A percentile compares a stretch with the other conserved stretches of the same genome.
Evolutionary conservation across 2,329 filamentous ascomycete species (phyloP).

Genomic region (Aspergillus ruber): DNA sequence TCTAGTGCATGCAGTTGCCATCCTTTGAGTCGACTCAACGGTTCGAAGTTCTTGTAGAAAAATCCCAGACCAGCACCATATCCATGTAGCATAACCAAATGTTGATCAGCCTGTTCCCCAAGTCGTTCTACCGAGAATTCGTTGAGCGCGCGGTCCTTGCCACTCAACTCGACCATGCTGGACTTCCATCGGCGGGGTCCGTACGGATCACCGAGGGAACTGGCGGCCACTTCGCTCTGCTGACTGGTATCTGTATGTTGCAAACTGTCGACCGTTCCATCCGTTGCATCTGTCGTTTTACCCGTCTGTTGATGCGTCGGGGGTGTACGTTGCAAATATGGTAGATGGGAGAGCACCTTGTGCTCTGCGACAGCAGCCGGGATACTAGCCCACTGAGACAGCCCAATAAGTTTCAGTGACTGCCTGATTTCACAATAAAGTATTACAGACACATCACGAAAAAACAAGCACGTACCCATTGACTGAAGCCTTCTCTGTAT

Average conservation of each 20-base stretch:
- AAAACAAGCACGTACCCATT: conserved; percentile 63
- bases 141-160: conserved; percentile 81
- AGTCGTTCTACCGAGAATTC: conserved; percentile 86
- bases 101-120: conserved; percentile 72
- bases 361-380: conserved; percentile 80
- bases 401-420: conserved; percentile 10
- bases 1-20: conserved; percentile 94
- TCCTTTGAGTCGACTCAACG: conserved; percentile 66
- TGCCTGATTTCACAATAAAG: conserved; percentile 4
- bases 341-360: conserved; percentile 77
- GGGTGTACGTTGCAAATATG: conserved; percentile 64
- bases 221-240: conserved; percentile 40
- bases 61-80: conserved; percentile 95
- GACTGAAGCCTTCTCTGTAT: conserved; percentile 83
- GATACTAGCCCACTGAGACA: conserved; percentile 70
- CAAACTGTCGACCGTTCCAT: conserved; percentile 24
- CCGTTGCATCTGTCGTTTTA: conserved; percentile 23
- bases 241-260: conserved; percentile 32
- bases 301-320: conserved; percentile 63
- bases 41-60: conserved; percentile 97
- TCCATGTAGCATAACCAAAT: conserved; percentile 90
- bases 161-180: conserved; percentile 73
- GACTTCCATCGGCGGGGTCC: conserved; percentile 82
- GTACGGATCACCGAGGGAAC: conserved; percentile 62
- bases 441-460: not conserved